Evolutionary conservation across 768 basidiomycete species (phyloP).

Genomic region (Lactarius evosmus): DNA sequence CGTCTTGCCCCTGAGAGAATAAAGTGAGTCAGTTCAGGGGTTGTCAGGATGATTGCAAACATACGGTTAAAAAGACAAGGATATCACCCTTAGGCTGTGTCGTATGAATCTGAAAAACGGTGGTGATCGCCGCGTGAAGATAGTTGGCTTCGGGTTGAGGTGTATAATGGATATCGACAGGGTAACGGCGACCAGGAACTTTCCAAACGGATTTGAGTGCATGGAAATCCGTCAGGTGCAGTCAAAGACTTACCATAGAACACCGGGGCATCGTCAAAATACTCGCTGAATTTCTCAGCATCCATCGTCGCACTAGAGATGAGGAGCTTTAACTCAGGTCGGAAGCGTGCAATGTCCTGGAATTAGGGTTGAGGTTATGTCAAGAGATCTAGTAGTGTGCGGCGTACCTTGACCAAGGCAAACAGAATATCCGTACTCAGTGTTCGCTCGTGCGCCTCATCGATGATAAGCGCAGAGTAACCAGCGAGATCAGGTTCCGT

Average conservation of each 20-base stretch:
- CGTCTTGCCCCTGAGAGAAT: slow-evolving; percentile 84
- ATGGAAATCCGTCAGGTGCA: neutral
- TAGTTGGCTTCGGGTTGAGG: slow-evolving; percentile 99
- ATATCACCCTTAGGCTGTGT: slow-evolving; percentile 98
- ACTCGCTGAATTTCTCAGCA: slow-evolving; percentile 96
- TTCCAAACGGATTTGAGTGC: slow-evolving; percentile 9
- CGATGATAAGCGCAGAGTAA: slow-evolving; percentile 93
- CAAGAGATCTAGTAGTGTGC: slow-evolving; percentile 16
- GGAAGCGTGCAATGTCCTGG: slow-evolving; percentile 93
- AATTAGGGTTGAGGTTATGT: slow-evolving; percentile 31
- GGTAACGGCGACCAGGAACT: slow-evolving; percentile 97
- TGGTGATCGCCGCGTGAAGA: slow-evolving; percentile 96
- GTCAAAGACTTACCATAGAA: slow-evolving; percentile 67
- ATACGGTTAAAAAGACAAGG: slow-evolving; percentile 91
- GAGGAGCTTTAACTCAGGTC: slow-evolving; percentile 88
- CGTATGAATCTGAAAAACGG: slow-evolving; percentile 98
- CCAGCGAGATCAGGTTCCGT: slow-evolving; percentile 96
- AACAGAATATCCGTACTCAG: slow-evolving; percentile 98
- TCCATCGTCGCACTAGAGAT: slow-evolving; percentile 98
- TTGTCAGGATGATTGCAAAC: slow-evolving; percentile 30
- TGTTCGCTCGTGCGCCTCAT: slow-evolving; percentile 97
- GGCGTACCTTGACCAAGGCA: slow-evolving; percentile 93
- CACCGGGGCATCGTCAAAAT: slow-evolving; percentile 94
- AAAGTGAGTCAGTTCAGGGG: slow-evolving; percentile 14
- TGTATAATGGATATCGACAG: slow-evolving; percentile 98